Evolutionary conservation across 495 filamentous ascomycete species (phyloP).

Genomic region (Collariella sp.): DNA sequence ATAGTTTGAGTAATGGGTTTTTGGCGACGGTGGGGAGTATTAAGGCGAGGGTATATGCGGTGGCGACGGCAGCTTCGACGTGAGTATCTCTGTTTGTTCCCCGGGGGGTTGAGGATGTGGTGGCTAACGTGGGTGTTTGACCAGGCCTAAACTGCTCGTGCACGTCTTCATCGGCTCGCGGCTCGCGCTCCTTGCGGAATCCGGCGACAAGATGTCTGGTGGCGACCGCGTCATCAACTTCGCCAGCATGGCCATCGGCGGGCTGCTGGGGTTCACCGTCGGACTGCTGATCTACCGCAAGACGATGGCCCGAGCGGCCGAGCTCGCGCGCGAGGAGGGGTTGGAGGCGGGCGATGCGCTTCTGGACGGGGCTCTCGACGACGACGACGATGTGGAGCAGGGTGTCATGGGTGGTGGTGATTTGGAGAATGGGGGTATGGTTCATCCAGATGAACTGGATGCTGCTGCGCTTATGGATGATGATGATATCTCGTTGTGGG

Average conservation of each 20-base stretch:
- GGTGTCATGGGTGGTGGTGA: conserved; percentile 20
- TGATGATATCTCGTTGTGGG: conserved; percentile 55
- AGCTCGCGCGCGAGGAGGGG: conserved; percentile 78
- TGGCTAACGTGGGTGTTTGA: neutral
- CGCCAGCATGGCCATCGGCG: conserved; percentile 60
- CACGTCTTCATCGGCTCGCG: conserved; percentile 81
- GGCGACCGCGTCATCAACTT: conserved; percentile 71
- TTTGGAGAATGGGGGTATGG: conserved; percentile 18
- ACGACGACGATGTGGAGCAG: conserved; percentile 4
- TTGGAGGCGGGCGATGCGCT: conserved; percentile 25
- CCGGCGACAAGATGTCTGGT: conserved; percentile 52
- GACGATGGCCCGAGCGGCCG: conserved; percentile 72
- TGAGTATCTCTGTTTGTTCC: conserved; percentile 8
- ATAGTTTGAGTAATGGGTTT: conserved; percentile 87
- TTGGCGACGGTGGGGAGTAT: conserved; percentile 90
- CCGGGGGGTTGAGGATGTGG: neutral
- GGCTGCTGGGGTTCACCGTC: conserved; percentile 62
- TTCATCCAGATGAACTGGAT: conserved; percentile 32
- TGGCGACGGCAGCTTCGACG: conserved; percentile 64
- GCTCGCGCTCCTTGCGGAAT: conserved; percentile 62
- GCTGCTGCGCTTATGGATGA: conserved; percentile 42
- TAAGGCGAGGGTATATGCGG: conserved; percentile 59
- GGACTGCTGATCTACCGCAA: conserved; percentile 79
- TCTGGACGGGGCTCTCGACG: conserved; percentile 13
- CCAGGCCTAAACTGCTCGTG: conserved; percentile 74